phyloP scores from a whole-genome alignment of 2,329 filamentous ascomycete species.

The Aspergillus piperis region DNA sequence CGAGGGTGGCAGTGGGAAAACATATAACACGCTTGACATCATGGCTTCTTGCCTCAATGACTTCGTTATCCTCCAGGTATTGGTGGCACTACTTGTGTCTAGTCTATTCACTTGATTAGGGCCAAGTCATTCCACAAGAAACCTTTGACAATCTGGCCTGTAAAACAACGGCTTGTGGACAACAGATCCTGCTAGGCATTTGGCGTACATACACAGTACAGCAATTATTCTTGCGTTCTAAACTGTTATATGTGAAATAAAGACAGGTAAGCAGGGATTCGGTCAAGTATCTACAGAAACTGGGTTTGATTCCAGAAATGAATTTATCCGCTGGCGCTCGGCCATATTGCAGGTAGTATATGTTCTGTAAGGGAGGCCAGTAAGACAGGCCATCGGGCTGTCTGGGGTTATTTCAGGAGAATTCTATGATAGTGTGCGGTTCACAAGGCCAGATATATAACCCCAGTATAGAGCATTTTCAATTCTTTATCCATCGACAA shows the following conservation, averaged over 20 bases:
- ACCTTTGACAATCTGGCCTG: no score
- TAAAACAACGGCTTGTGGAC: no score
- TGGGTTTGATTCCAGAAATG: background rate
- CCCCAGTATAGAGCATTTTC: no score
- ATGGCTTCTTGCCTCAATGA: background rate
- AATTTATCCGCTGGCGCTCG: background rate
- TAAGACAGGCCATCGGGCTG: no score
- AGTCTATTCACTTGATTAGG: no score
- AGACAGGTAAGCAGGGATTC: background rate
- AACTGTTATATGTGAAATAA: background rate
- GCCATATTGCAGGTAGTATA: background rate
- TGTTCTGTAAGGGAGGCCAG: background rate
- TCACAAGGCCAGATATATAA: no score
- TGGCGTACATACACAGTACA: no score
- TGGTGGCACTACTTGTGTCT: background rate
- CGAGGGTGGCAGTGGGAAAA: background rate
- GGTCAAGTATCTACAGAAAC: background rate
- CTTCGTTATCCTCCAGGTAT: background rate
- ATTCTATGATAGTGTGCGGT: no score
- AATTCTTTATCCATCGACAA: no score
- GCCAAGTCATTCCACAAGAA: no score
- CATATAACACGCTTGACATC: constrained; percentile 2
- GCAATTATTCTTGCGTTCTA: background rate
- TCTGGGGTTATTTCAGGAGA: no score
- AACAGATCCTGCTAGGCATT: no score